Evolutionary conservation across 1,139 yeast species (phyloP).

Genomic region (Pichia sp.): DNA sequence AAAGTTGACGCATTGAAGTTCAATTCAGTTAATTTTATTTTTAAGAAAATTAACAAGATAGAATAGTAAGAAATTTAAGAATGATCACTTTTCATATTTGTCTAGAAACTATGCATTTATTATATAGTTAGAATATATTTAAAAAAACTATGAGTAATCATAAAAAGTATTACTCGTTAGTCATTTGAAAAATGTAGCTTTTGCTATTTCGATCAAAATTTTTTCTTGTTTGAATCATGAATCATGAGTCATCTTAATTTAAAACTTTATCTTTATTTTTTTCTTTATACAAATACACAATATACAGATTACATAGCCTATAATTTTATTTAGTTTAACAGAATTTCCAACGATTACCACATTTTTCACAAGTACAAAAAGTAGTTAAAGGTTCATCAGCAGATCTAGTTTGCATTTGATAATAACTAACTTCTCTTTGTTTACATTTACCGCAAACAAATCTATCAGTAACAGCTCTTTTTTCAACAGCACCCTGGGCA

Average conservation of each 20-base stretch:
- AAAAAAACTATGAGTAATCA: no score
- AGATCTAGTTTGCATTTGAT: slow-evolving; percentile 95
- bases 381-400: slow-evolving; percentile 99
- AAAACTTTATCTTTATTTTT: not conserved
- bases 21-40: no score
- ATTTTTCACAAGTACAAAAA: slow-evolving; percentile 93
- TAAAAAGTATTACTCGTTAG: no score
- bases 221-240: not conserved
- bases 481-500: slow-evolving; percentile 97
- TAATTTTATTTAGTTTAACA: slow-evolving; percentile 35
- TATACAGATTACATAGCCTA: not conserved
- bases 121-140: no score
- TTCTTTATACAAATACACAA: not conserved
- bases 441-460: slow-evolving; percentile 98
- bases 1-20: not conserved
- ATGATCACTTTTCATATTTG: no score
- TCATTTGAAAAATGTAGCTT: no score
- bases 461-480: slow-evolving; percentile 92
- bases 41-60: no score
- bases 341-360: slow-evolving; percentile 98
- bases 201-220: no score
- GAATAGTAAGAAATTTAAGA: no score
- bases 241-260: no score
- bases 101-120: no score
- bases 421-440: slow-evolving; percentile 92